Percentiles rank a stretch among this genome's conserved stretches.
Conservation (phyloP, 1,284 basidiomycete genomes). For the Cryptococcus wingfieldii region DNA sequence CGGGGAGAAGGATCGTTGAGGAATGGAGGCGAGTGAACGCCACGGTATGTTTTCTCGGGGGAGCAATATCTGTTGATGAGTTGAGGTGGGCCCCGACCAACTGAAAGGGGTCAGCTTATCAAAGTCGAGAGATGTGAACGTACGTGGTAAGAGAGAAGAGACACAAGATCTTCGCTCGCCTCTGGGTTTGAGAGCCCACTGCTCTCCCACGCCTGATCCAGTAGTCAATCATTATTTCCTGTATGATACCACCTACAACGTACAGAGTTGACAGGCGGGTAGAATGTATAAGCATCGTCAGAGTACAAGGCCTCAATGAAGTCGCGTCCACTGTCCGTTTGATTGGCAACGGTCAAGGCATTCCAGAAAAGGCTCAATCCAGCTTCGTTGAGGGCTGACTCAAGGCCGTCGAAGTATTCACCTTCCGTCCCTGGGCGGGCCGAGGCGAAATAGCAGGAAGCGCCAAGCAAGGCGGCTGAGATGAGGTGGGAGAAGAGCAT, state of each 20-base stretch:
- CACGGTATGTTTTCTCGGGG: slow-evolving; percentile 21
- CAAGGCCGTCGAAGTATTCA: slow-evolving; percentile 12
- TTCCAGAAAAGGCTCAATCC: slow-evolving; percentile 12
- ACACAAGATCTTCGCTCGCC: slow-evolving; percentile 13
- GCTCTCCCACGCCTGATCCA: slow-evolving; percentile 21
- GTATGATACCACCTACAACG: not conserved
- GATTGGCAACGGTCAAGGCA: slow-evolving; percentile 7
- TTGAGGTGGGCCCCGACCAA: slow-evolving; percentile 23
- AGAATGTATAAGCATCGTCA: slow-evolving; percentile 12
- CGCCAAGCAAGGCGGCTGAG: too few relatives aligned
- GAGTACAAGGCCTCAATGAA: slow-evolving; percentile 13
- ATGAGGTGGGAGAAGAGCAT: too few relatives aligned
- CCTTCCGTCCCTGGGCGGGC: slow-evolving; percentile 3
- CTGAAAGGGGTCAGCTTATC: slow-evolving; percentile 4
- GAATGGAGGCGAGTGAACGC: slow-evolving; percentile 17
- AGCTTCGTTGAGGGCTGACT: slow-evolving; percentile 7
- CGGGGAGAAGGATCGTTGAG: slow-evolving; percentile 13
- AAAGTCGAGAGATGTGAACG: slow-evolving; percentile 3
- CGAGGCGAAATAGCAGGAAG: not conserved
- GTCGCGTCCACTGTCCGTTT: slow-evolving; percentile 2
- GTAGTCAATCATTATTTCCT: not conserved
- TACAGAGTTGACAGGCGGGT: slow-evolving; percentile 18
- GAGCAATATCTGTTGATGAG: slow-evolving; percentile 21
- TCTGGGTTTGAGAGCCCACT: slow-evolving; percentile 3
- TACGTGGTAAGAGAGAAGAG: slow-evolving; percentile 28